phyloP scores from a whole-genome alignment of 2,329 filamentous ascomycete genomes.

The Arachnopeziza araneosa region DNA sequence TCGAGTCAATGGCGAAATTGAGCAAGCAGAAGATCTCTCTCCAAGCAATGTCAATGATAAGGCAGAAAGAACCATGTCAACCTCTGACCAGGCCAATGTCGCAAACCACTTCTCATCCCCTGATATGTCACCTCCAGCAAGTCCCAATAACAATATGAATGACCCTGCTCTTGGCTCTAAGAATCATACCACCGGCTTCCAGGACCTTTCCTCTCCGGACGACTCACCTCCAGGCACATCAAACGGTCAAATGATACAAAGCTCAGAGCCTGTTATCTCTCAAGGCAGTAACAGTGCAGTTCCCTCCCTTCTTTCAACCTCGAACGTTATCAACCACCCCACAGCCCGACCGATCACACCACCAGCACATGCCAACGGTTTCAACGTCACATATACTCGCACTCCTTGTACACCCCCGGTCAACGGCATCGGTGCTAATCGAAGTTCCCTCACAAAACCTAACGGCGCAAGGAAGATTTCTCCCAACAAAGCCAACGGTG shows the following conservation, averaged over 20 bases:
- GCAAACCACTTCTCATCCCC: not conserved
- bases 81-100: not conserved
- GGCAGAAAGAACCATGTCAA: no score
- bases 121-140: not conserved
- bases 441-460: not conserved
- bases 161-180: no score
- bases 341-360: not conserved
- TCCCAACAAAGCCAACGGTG: not conserved
- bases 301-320: not conserved
- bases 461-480: not conserved
- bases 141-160: not conserved
- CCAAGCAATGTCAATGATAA: no score
- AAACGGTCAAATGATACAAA: not conserved
- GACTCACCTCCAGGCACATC: no score
- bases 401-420: not conserved
- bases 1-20: no score
- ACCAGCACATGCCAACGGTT: not conserved
- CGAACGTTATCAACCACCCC: not conserved
- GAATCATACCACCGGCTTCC: no score
- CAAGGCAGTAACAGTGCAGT: not conserved
- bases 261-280: not conserved
- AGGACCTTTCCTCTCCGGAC: no score
- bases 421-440: not conserved
- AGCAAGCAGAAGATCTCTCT: no score
- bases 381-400: not conserved